These are phyloP conservation scores for Plectosphaerella cucumerina DNA, from an alignment of 2,329 filamentous ascomycete species.

Conservation along the genomic window DNA sequence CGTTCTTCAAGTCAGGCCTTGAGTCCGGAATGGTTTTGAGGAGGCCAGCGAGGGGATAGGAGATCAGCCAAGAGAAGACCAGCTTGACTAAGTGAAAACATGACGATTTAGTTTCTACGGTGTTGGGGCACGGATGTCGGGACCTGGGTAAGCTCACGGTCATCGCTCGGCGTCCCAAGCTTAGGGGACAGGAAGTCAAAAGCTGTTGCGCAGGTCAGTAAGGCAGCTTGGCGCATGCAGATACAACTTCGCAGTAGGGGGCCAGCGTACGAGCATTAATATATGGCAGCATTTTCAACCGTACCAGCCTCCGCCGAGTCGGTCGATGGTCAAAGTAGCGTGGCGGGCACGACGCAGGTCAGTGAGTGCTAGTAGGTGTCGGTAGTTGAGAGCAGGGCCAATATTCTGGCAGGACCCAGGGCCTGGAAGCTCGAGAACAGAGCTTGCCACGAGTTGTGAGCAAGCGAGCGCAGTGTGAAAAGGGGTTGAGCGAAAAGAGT, in stretches of 20 bases:
- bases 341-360: background rate
- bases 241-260: conserved; percentile 12
- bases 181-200: background rate
- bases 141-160: background rate
- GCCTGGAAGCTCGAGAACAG: too few species aligned
- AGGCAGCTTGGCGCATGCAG: too few species aligned
- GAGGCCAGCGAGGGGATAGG: conserved; percentile 83
- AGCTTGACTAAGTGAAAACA: conserved; percentile 69
- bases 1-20: conserved; percentile 79
- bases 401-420: too few species aligned
- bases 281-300: background rate
- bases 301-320: conserved; percentile 1
- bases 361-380: background rate
- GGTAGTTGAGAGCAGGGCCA: too few species aligned
- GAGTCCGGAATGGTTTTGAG: conserved; percentile 88
- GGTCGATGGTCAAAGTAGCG: background rate
- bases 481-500: too few species aligned
- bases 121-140: too few species aligned
- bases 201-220: background rate
- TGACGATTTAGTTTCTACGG: background rate
- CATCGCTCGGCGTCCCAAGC: background rate
- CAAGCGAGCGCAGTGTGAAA: too few species aligned
- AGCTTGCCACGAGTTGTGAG: too few species aligned
- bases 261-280: background rate
- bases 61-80: conserved; percentile 83